phyloP scores from a whole-genome alignment of 805 yeast genomes.

The Torulaspora microellipsoides region DNA sequence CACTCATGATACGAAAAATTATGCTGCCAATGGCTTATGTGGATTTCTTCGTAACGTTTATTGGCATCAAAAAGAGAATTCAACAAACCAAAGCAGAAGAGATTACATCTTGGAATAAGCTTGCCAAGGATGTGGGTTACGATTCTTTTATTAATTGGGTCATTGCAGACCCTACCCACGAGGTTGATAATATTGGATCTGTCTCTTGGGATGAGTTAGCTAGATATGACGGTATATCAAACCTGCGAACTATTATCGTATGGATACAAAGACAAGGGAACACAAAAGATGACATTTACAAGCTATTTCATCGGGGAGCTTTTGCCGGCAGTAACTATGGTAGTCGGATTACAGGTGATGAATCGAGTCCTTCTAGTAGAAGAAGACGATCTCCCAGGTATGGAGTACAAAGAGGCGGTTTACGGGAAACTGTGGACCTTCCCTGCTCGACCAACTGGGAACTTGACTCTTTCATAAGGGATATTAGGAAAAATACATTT shows the following conservation, averaged over 20 bases:
- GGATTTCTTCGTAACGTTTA: constrained; percentile 18
- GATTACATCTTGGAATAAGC: constrained; percentile 17
- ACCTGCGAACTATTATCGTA: constrained; percentile 15
- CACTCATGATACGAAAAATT: constrained; percentile 73
- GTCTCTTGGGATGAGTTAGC: constrained; percentile 18
- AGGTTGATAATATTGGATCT: constrained; percentile 10
- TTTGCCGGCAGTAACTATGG: constrained; percentile 1
- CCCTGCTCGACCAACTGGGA: constrained; percentile 14
- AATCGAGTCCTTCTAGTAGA: constrained; percentile 5
- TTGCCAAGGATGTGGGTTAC: constrained; percentile 17
- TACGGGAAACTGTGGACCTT: constrained; percentile 13
- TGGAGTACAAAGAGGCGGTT: constrained; percentile 8
- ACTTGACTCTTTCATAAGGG: constrained; percentile 18
- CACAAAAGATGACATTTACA: constrained; percentile 15
- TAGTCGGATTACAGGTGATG: constrained; percentile 7
- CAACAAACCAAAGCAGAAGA: constrained; percentile 12
- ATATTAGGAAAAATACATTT: constrained; percentile 19
- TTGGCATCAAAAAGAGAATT: constrained; percentile 14
- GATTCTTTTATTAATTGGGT: constrained; percentile 14
- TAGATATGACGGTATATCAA: constrained; percentile 17
- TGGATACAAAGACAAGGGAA: constrained; percentile 27
- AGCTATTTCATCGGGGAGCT: constrained; percentile 12
- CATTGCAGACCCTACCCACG: constrained; percentile 16
- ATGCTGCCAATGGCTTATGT: constrained; percentile 20
- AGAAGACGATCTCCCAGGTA: constrained; percentile 11